Evolutionary conservation across 2,329 filamentous ascomycete genomes (phyloP).

Genomic region (Hymenoscyphus fructigenus): DNA sequence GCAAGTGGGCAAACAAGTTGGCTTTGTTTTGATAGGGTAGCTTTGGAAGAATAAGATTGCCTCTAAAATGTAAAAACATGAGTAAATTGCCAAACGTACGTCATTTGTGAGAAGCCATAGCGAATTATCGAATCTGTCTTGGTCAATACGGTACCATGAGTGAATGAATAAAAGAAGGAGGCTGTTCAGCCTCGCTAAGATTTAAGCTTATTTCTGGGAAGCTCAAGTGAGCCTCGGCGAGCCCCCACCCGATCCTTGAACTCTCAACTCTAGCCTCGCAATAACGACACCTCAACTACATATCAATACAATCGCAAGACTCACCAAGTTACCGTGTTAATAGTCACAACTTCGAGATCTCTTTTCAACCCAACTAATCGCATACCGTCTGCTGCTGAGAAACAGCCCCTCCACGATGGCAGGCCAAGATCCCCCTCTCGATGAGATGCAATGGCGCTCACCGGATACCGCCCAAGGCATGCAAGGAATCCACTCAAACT

Average conservation of each 20-base stretch:
- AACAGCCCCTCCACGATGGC: slow-evolving; percentile 39
- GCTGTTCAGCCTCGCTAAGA: neutral
- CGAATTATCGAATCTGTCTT: no score
- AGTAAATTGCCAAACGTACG: no score
- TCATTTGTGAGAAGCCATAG: no score
- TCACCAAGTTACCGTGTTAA: neutral
- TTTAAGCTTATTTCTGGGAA: no score
- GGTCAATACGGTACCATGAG: no score
- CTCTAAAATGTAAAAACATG: no score
- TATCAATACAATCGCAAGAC: neutral
- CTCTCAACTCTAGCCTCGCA: neutral
- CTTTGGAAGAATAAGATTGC: no score
- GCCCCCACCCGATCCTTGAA: neutral
- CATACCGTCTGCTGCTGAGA: neutral
- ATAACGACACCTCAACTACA: neutral
- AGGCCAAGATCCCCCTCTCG: slow-evolving; percentile 53
- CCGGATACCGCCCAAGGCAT: slow-evolving; percentile 50
- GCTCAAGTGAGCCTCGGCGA: neutral
- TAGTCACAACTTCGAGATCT: neutral
- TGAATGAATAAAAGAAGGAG: no score
- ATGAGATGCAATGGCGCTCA: slow-evolving; percentile 67
- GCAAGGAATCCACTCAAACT: slow-evolving; percentile 59
- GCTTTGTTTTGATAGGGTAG: no score
- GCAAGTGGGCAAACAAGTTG: neutral
- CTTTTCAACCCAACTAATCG: neutral